Conservation (phyloP, 2,329 filamentous ascomycete species). For the Pestalotiopsis sp. region DNA sequence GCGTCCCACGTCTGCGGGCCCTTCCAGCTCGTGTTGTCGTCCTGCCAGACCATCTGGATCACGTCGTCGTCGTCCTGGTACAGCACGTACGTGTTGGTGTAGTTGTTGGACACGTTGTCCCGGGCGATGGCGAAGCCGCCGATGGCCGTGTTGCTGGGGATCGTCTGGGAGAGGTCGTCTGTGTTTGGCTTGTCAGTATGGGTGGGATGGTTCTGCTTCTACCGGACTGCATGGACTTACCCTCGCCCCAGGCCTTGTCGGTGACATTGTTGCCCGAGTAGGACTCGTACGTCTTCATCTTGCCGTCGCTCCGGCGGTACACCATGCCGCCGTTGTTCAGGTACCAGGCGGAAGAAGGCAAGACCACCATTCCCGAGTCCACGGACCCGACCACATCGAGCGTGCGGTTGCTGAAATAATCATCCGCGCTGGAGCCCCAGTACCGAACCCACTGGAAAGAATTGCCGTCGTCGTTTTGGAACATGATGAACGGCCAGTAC, state of each 20-base stretch:
- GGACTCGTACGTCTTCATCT: conserved; percentile 18
- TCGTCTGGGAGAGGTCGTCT: conserved; percentile 8
- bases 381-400: conserved; percentile 17
- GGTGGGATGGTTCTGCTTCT: neutral
- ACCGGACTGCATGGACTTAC: conserved; percentile 11
- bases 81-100: conserved; percentile 23
- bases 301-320: conserved; percentile 20
- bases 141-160: conserved; percentile 18
- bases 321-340: conserved; percentile 18
- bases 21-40: conserved; percentile 21
- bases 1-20: conserved; percentile 20
- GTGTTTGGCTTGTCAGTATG: neutral
- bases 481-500: conserved; percentile 13
- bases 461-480: conserved; percentile 6
- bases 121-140: conserved; percentile 23
- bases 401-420: conserved; percentile 13
- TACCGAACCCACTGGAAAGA: conserved; percentile 11
- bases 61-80: conserved; percentile 19
- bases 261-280: conserved; percentile 16
- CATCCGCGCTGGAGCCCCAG: neutral
- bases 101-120: conserved; percentile 18
- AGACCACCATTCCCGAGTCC: conserved; percentile 14
- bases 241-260: conserved; percentile 19
- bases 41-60: conserved; percentile 24
- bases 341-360: conserved; percentile 18